These are phyloP conservation scores for Linnemannia exigua DNA, from an alignment of 192 early-diverging fungal species.

Conservation along the genomic window DNA sequence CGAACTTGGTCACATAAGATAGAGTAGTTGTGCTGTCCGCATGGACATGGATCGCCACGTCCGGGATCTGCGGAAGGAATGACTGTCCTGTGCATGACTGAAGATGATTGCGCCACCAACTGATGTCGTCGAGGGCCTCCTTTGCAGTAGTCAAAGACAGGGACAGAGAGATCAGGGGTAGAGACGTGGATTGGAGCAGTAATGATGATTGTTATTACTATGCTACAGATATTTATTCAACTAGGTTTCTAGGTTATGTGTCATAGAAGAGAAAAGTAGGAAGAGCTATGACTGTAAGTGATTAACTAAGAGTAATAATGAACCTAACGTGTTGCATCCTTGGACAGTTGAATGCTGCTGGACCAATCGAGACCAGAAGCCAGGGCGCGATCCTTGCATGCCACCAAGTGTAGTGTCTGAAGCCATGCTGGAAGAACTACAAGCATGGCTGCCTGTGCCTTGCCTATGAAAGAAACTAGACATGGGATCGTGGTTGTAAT, in stretches of 20 bases:
- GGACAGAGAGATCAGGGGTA: too few species aligned
- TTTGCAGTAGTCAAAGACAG: too few species aligned
- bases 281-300: not conserved
- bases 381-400: not conserved
- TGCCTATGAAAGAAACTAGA: slow-evolving; percentile 13
- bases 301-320: too few species aligned
- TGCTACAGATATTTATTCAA: too few species aligned
- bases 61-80: not conserved
- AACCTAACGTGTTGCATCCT: slow-evolving; percentile 6
- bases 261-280: too few species aligned
- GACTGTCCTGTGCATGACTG: slow-evolving; percentile 1
- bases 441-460: slow-evolving; percentile 6
- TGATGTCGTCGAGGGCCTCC: not conserved
- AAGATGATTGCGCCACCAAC: slow-evolving; percentile 10
- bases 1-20: slow-evolving; percentile 10
- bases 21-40: slow-evolving; percentile 12
- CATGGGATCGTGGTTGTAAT: not conserved
- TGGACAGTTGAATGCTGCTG: slow-evolving; percentile 8
- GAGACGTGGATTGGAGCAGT: too few species aligned
- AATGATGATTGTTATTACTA: too few species aligned
- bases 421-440: slow-evolving; percentile 12
- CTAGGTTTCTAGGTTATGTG: too few species aligned
- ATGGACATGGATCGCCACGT: not conserved
- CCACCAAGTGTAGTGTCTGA: not conserved
- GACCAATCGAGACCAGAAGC: slow-evolving; percentile 1